Conservation (phyloP, 1,139 yeast genomes). For the Kazachstania sp. region DNA sequence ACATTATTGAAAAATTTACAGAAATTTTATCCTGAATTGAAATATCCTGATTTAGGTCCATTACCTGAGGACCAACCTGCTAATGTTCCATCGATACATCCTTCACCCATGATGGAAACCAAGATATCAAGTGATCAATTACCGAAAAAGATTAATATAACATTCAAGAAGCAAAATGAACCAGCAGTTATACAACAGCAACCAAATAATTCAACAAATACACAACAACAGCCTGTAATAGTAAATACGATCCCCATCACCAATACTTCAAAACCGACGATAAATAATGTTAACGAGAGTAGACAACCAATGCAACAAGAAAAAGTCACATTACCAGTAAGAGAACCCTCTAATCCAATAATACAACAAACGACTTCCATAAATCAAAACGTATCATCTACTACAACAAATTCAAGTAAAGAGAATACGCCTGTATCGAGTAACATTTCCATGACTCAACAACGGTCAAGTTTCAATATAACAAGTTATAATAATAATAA, state of each 20-base stretch:
- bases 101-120: not conserved
- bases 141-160: not conserved
- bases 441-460: not conserved
- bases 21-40: constrained; percentile 37
- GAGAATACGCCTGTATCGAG: not conserved
- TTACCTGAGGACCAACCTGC: constrained; percentile 44
- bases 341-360: not conserved
- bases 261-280: not conserved
- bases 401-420: not conserved
- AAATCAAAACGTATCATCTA: not conserved
- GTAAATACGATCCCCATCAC: not conserved
- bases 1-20: constrained; percentile 45
- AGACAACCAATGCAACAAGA: not conserved
- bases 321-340: not conserved
- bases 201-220: not conserved
- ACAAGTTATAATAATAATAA: not conserved
- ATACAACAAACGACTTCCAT: not conserved
- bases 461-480: not conserved
- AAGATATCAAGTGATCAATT: not conserved
- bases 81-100: not conserved
- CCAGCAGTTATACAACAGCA: not conserved
- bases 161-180: not conserved
- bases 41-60: constrained; percentile 68
- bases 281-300: no score
- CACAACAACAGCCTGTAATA: not conserved